Conservation (phyloP, 192 early-diverging fungal genomes). For the Coemansia javaensis region DNA sequence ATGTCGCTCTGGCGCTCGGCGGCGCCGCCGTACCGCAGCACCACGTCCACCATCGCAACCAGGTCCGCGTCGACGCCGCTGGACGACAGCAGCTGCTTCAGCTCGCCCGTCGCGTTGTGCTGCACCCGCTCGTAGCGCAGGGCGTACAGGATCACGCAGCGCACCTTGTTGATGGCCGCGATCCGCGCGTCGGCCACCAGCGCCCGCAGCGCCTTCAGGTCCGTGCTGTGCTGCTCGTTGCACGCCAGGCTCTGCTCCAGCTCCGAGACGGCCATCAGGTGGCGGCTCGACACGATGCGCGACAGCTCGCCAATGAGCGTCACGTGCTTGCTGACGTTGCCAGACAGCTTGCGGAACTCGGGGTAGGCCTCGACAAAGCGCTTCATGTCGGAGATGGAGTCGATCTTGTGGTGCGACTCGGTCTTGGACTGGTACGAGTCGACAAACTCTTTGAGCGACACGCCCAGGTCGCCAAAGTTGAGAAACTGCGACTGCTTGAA, state of each 20-base stretch:
- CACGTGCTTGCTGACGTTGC: conserved; percentile 98
- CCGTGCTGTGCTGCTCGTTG: conserved; percentile 75
- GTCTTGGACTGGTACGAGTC: conserved; percentile 92
- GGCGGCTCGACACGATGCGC: conserved; percentile 65
- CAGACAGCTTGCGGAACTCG: conserved; percentile 92
- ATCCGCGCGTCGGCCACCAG: conserved; percentile 66
- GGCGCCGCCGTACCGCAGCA: conserved; percentile 74
- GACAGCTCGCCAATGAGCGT: conserved; percentile 95
- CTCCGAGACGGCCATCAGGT: conserved; percentile 83
- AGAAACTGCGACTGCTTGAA: conserved; percentile 86
- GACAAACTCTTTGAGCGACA: conserved; percentile 89
- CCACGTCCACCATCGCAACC: conserved; percentile 62
- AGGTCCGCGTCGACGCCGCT: conserved; percentile 68
- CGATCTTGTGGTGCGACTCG: conserved; percentile 83
- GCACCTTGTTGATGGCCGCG: conserved; percentile 67
- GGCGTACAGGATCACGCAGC: conserved; percentile 81
- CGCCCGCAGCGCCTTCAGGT: conserved; percentile 65
- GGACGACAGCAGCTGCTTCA: conserved; percentile 70
- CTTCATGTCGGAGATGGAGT: conserved; percentile 98
- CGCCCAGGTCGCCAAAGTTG: conserved; percentile 92
- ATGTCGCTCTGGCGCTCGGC: conserved; percentile 82
- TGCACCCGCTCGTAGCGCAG: conserved; percentile 85
- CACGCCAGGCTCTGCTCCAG: conserved; percentile 93
- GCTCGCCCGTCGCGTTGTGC: conserved; percentile 62
- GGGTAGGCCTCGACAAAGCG: conserved; percentile 98